Evolutionary conservation across 345 rosid species (phyloP).

Genomic region (Aquilaria sinensis): DNA sequence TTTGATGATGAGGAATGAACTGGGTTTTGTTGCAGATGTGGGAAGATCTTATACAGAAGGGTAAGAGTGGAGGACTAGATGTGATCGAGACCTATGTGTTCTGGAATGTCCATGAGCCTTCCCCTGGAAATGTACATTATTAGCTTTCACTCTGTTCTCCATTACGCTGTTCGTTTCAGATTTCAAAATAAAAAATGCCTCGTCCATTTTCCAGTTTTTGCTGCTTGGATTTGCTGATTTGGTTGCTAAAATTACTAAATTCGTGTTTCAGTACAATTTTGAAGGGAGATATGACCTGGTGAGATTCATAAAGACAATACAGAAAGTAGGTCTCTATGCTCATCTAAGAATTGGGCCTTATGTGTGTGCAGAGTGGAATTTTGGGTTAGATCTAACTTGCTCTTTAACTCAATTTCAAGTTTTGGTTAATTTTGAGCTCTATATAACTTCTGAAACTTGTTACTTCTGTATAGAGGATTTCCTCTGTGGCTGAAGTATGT

Average conservation of each 20-base stretch:
- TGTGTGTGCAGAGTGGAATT: conserved; percentile 99
- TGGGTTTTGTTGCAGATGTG: conserved; percentile 59
- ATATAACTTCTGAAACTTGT: conserved; percentile 8
- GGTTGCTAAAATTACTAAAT: too few relatives aligned
- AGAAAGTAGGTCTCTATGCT: conserved; percentile 89
- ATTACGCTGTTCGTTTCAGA: neutral
- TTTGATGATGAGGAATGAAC: too few relatives aligned
- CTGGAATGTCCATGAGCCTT: conserved; percentile 98
- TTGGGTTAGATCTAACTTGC: conserved; percentile 53
- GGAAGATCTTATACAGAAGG: conserved; percentile 98
- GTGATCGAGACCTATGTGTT: conserved; percentile 96
- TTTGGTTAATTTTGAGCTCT: neutral
- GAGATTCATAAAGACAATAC: conserved; percentile 77
- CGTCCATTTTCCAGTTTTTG: conserved; percentile 2
- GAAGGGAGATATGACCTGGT: conserved; percentile 96
- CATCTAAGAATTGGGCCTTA: conserved; percentile 98
- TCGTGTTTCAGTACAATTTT: conserved; percentile 56
- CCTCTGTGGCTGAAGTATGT: conserved; percentile 18
- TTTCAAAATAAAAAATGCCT: neutral
- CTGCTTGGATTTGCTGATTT: too few relatives aligned
- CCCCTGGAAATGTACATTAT: conserved; percentile 76
- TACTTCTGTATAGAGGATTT: conserved; percentile 24
- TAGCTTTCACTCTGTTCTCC: conserved; percentile 3
- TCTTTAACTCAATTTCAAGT: neutral
- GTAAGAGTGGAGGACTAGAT: conserved; percentile 92